Base-by-base conservation (phyloP, 306 rosid species). In the Rubus idaeus region DNA sequence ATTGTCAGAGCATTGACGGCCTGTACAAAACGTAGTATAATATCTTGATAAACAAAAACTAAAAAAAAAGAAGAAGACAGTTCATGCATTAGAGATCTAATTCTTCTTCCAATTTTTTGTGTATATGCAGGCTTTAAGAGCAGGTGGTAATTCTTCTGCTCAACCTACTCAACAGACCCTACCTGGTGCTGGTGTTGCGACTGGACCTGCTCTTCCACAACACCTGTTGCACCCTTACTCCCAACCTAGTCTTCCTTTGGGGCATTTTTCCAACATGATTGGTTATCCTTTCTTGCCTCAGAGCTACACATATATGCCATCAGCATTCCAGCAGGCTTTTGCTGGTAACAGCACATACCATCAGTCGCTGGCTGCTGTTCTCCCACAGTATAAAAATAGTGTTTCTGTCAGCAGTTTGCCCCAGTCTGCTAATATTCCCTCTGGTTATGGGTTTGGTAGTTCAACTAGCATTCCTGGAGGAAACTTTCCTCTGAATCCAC, bases 221-320 rank as follows among this genome's bases (percentile, higher is more conserved):
- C 99, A 96, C 85, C 83, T 96, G 78, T 88, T 96, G 88, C 98
- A 96, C 83, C 99, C 98, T 23, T 96, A 96, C 78, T 86, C 99
- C 37, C 99, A 93, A 81, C 98, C 97, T 10, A 82, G 83, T 26
- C 96, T 92, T 82, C 99, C 99, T 74, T 63, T 92, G 85, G 97
- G 98, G 52, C 97, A 81, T 80, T 94, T 86, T 88, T 88, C 98
- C 51, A 96, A 96, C 83, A 91, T 96, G 99, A 87, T 96, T 23
- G 58, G 99, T 80, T 96, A 96, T 78, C 98, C 99, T 13, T 96
- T 89, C 89, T 71, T 96, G 94, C 99, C 97, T 62, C 99, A 96
- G 83, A 96, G 93, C 85, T 96, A 96, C 74, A 87, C 98, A 45
- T 96, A 96, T 74, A 91, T 93, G 99, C 98, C 99, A 18, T 96